Percentiles rank a stretch among this genome's conserved stretches.
Conservation (phyloP, 495 filamentous ascomycete genomes). For the Halenospora varia region DNA sequence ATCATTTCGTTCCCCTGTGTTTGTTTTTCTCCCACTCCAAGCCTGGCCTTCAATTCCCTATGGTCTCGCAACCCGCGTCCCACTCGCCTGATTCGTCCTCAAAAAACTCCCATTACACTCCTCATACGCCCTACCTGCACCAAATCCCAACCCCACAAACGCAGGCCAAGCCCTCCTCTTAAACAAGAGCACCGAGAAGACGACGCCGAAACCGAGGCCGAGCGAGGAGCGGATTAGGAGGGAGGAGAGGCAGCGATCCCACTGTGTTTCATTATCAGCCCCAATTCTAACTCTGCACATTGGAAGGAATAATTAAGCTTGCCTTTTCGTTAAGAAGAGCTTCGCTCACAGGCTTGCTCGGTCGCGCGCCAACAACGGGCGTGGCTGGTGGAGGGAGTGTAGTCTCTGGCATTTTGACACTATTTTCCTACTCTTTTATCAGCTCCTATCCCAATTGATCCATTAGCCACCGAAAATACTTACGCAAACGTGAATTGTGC, state of each 20-base stretch:
- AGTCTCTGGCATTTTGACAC: slow-evolving; percentile 21
- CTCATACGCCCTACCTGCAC: slow-evolving; percentile 93
- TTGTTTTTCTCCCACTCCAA: neutral
- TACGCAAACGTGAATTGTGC: slow-evolving; percentile 8
- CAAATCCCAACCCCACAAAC: slow-evolving; percentile 87
- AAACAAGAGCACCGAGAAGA: slow-evolving; percentile 97
- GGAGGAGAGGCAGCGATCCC: slow-evolving; percentile 96
- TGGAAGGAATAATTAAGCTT: neutral
- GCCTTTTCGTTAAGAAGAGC: slow-evolving; percentile 92
- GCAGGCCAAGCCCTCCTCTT: slow-evolving; percentile 96
- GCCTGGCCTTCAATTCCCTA: neutral
- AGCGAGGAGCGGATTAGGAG: slow-evolving; percentile 91
- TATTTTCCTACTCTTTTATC: no score
- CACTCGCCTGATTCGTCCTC: slow-evolving; percentile 22
- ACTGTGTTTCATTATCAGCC: slow-evolving; percentile 48
- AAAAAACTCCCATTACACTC: slow-evolving; percentile 71
- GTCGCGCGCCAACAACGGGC: slow-evolving; percentile 33
- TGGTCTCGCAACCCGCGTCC: slow-evolving; percentile 21
- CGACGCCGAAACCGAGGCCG: slow-evolving; percentile 91
- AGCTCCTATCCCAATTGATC: no score
- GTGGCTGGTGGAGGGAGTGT: slow-evolving; percentile 38
- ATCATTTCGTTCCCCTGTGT: neutral
- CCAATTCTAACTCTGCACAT: neutral
- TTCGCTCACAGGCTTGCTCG: slow-evolving; percentile 81
- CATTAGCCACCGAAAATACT: neutral